Conservation (phyloP, 2,329 filamentous ascomycete genomes). For the Cladophialophora bantiana region DNA sequence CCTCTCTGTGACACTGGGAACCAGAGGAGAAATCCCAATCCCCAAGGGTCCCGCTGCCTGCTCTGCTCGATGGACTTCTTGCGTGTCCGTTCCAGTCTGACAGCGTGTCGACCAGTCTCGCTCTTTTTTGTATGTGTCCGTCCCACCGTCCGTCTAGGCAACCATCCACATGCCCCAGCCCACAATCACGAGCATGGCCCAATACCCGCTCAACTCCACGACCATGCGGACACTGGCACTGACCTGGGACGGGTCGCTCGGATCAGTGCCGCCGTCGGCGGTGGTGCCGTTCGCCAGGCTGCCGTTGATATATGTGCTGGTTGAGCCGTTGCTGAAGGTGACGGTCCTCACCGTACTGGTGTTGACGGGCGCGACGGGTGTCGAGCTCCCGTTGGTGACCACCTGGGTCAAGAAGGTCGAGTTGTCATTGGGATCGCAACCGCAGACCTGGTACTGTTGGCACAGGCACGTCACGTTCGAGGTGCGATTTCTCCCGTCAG, state of each 20-base stretch:
- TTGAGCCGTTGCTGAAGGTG: slow-evolving; percentile 52
- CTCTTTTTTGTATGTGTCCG: background rate
- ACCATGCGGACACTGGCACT: slow-evolving; percentile 36
- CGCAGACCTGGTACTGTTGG: slow-evolving; percentile 60
- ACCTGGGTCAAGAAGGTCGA: slow-evolving; percentile 52
- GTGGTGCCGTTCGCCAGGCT: slow-evolving; percentile 55
- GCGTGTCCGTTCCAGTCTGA: too few species aligned
- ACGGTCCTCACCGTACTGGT: slow-evolving; percentile 48
- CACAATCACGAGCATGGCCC: slow-evolving; percentile 51
- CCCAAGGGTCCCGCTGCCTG: too few species aligned
- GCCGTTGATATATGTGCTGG: slow-evolving; percentile 57
- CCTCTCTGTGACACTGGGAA: too few species aligned
- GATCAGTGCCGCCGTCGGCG: slow-evolving; percentile 44
- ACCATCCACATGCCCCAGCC: slow-evolving; percentile 34
- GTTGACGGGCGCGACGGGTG: slow-evolving; percentile 46
- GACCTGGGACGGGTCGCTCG: slow-evolving; percentile 35
- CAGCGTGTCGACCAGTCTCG: background rate
- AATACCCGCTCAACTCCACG: slow-evolving; percentile 50
- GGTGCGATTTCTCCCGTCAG: slow-evolving; percentile 48
- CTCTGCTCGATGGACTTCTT: too few species aligned
- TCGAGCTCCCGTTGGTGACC: slow-evolving; percentile 50
- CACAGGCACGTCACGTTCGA: slow-evolving; percentile 63
- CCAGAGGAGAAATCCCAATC: too few species aligned
- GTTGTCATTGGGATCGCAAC: slow-evolving; percentile 62
- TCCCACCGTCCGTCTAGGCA: slow-evolving; percentile 4